phyloP scores from a whole-genome alignment of 495 filamentous ascomycete genomes.

The Trichoderma parareesei region DNA sequence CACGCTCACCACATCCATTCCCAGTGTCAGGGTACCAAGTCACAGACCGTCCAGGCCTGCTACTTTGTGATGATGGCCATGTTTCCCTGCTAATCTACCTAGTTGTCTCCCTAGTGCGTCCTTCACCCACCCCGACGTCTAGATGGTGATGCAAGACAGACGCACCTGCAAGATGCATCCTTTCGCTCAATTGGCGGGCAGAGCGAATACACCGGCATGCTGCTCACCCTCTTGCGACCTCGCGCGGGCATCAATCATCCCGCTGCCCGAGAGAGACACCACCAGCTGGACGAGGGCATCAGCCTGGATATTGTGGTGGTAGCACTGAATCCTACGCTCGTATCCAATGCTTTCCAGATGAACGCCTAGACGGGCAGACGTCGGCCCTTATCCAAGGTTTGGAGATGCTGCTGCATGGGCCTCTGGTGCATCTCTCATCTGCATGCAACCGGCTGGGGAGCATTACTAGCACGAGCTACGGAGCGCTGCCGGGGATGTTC shows the following conservation, averaged over 20 bases:
- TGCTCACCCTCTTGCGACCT: not conserved
- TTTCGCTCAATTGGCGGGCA: too few species aligned
- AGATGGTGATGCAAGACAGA: too few species aligned
- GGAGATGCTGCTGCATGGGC: not conserved
- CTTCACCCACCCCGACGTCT: too few species aligned
- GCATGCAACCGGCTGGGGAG: slow-evolving; percentile 6
- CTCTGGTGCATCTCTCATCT: not conserved
- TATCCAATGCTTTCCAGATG: not conserved
- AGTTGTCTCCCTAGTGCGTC: too few species aligned
- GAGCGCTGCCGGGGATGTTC: not conserved
- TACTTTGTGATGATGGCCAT: too few species aligned
- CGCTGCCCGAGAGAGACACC: slow-evolving; percentile 3
- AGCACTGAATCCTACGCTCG: slow-evolving; percentile 9
- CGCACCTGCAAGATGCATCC: too few species aligned
- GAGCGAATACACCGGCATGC: not conserved
- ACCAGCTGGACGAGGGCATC: not conserved
- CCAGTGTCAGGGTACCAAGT: too few species aligned
- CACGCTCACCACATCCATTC: not conserved
- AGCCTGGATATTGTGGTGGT: not conserved
- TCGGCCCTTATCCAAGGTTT: not conserved
- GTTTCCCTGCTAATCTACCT: too few species aligned
- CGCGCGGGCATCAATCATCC: not conserved
- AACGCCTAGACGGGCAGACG: slow-evolving; percentile 6
- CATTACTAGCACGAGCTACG: not conserved
- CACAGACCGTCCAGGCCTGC: too few species aligned